Evolutionary conservation across 2,329 filamentous ascomycete species (phyloP), one percentile per base, ranked within the genome.

Genomic region (Orbilia oligospora): DNA sequence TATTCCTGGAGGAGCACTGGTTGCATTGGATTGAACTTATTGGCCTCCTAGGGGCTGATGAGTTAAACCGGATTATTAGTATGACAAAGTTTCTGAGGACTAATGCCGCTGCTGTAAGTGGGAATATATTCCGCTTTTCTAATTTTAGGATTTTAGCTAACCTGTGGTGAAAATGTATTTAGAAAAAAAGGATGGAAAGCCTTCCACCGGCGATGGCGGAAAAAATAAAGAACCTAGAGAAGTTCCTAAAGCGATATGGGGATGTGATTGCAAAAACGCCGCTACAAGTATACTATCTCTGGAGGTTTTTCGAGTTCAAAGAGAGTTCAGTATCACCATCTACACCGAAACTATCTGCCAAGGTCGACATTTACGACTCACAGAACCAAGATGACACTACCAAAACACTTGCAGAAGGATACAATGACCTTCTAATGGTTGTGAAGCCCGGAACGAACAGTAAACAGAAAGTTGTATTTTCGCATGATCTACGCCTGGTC

Each of bases 1-100:
- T 9, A 0, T 38, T 49, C 12, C 16, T 70, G 5, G 24, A 49
- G 36, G 49, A 48, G 12, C 38, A 58, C 20, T 49, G 38, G 38
- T 24, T 70, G 5, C 51, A 70, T 49, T 70, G 66, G 53, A 38
- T 70, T 33, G 66, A 70, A 20, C 38, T 38, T n/a, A 58, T 70
- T 24, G 38, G 33, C 8, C 4, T 61, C 6, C 10, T 61, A 12
- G 36, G 36, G 18, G 9, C 8, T 10, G 14, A 14, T 6, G 27
- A 9, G 51, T n/a, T 18, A 4, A n/a, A 9, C 12, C 38, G 5
- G 64, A 16, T 12, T 55, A 24, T 16, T 12, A 36, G 3, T n/a
- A 53, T 12, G 16, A 38, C n/a, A 48, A 14, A 48, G 18, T 66
- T 16, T 41, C 3, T 33, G 48, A 16, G 1, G n/a, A 9, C 22